Percentiles rank a stretch among this genome's conserved stretches.
Evolutionary conservation across 73 alveolate species (phyloP).

Genomic region (Stentor coeruleus): DNA sequence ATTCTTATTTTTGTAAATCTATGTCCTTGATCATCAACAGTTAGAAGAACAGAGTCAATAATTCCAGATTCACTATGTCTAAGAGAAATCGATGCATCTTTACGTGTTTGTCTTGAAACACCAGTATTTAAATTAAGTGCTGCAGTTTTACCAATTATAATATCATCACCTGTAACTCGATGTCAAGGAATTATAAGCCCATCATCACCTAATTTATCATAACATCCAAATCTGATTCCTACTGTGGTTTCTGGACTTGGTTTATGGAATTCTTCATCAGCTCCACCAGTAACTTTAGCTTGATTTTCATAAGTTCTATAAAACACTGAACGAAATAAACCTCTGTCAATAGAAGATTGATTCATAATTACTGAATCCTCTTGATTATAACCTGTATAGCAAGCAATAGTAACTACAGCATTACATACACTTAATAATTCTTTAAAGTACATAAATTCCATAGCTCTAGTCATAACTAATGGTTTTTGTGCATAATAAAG

Average conservation of each 20-base stretch:
- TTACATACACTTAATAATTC: constrained; percentile 58
- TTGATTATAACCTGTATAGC: constrained; percentile 99
- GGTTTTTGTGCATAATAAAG: constrained; percentile 97
- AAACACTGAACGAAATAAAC: constrained; percentile 95
- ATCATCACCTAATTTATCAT: constrained; percentile 92
- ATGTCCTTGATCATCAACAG: constrained; percentile 87
- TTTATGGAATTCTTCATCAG: constrained; percentile 52
- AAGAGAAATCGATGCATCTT: constrained; percentile 77
- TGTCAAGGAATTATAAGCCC: constrained; percentile 98
- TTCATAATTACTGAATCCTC: constrained; percentile 98
- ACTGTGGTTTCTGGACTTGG: constrained; percentile 66
- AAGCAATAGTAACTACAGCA: constrained; percentile 98
- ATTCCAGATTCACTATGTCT: constrained; percentile 94
- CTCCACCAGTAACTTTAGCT: constrained; percentile 20
- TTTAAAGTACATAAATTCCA: constrained; percentile 40
- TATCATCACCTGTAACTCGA: constrained; percentile 97
- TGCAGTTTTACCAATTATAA: constrained; percentile 93
- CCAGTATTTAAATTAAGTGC: constrained; percentile 21
- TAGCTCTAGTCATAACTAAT: constrained; percentile 45
- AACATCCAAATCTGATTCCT: constrained; percentile 87
- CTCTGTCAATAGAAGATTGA: constrained; percentile 94
- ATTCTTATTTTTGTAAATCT: constrained; percentile 85
- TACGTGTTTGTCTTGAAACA: constrained; percentile 36
- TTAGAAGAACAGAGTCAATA: constrained; percentile 88
- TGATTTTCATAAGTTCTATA: constrained; percentile 93